Base-by-base conservation (phyloP, 192 early-diverging fungal species). In the Podochytrium sp. region DNA sequence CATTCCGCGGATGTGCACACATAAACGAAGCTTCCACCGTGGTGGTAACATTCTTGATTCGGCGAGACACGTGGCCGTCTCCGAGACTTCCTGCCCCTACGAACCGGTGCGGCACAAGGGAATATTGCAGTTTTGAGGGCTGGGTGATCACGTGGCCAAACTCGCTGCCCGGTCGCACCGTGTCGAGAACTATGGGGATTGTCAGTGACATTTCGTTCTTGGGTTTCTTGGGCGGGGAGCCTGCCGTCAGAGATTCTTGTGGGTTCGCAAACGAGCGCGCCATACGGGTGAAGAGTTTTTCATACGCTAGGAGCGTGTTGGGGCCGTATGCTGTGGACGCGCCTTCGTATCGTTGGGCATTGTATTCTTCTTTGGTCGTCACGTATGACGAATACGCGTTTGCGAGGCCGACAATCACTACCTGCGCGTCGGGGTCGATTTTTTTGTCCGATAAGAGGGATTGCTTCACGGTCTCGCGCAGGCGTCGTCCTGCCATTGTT, bases 291-390 rank as follows among this genome's bases (percentile, higher is more conserved):
- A 86, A 90, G 37, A 72, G 55, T 42, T 87, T 71, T 27, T 85
- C 79, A 77, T 90, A 85, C 6, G 78, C 89, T 14, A 71, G 33
- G 4, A 90, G 64, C 20, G 88, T 87, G 75, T 90, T 37, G 20
- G 84, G 86, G 18, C 89, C 89, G 66, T 80, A 90, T 37, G 78
- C 76, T 29, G 89, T 90, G 20, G 80, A 83, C 7, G 79, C 88
- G 1, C 78, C 89, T 81, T 90, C 89, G 60, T 90, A 90, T 61
- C 88, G 72, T 75, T 90, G 89, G 7, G 79, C 56, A 42, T 83
- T 74, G 60, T 90, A 90, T 69, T 90, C 89, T 79, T 90, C 71
- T 42, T 23, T 59, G 47, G 80, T 78, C 35, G 52, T 57, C 1
- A 42, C 60, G 56, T 85, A 84, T 60, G 82, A 82, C n/a, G 82